phyloP scores from a whole-genome alignment of 371 early-diverging fungal genomes.

The Nematocida major region DNA sequence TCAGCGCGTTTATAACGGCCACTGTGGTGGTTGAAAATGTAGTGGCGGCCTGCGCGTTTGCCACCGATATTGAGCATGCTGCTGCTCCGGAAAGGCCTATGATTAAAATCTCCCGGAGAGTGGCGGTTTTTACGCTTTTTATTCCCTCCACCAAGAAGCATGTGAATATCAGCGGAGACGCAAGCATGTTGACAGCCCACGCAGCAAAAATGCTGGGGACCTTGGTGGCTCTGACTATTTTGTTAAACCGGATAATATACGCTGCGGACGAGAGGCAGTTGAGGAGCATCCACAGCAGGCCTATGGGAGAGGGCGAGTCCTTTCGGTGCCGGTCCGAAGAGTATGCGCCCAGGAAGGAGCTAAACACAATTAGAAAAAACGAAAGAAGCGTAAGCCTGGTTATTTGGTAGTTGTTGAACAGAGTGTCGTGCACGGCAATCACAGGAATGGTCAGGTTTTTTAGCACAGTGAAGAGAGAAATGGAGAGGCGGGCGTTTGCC shows the following conservation, averaged over 20 bases:
- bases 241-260: constrained; percentile 79
- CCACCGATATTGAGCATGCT: constrained; percentile 75
- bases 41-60: constrained; percentile 82
- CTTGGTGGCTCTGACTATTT: constrained; percentile 67
- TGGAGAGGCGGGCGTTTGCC: constrained; percentile 76
- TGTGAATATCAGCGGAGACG: constrained; percentile 73
- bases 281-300: constrained; percentile 79
- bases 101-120: neutral
- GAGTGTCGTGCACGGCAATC: constrained; percentile 81
- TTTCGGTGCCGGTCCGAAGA: constrained; percentile 49
- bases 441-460: constrained; percentile 93
- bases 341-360: constrained; percentile 80
- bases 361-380: constrained; percentile 81
- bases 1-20: constrained; percentile 93
- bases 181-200: constrained; percentile 82
- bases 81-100: constrained; percentile 76
- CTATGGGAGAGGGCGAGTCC: constrained; percentile 49
- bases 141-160: constrained; percentile 72
- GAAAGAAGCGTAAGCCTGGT: constrained; percentile 71
- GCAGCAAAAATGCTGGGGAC: constrained; percentile 67
- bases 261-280: constrained; percentile 83
- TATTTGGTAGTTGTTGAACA: constrained; percentile 71
- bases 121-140: neutral
- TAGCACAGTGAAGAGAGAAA: constrained; percentile 84
- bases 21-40: constrained; percentile 87